Evolutionary conservation across 305 asterid genomes (phyloP).

Genomic region (Solanum hybrid): DNA sequence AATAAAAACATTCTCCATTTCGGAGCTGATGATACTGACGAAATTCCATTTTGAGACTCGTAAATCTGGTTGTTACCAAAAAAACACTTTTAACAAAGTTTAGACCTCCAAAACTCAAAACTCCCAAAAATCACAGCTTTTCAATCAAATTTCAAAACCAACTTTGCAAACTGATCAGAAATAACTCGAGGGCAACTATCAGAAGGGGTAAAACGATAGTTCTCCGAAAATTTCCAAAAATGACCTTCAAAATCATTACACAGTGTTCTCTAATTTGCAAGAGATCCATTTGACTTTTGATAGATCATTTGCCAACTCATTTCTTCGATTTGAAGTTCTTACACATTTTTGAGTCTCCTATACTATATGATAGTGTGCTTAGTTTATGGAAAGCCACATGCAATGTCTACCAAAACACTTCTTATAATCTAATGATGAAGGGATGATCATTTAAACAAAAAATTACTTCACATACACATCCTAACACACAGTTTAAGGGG

Average conservation of each 20-base stretch:
- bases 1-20: background rate
- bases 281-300: background rate
- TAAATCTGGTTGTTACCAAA: background rate
- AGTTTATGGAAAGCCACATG: background rate
- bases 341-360: background rate
- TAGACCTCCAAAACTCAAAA: background rate
- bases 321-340: background rate
- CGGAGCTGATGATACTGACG: background rate
- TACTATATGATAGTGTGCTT: background rate
- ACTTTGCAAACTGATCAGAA: background rate
- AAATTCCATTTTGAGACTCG: background rate
- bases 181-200: background rate
- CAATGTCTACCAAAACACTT: background rate
- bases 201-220: background rate
- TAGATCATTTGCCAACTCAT: background rate
- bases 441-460: background rate
- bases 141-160: background rate
- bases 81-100: background rate
- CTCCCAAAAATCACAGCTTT: background rate
- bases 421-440: background rate
- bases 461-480: background rate
- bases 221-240: background rate
- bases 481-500: background rate
- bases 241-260: background rate
- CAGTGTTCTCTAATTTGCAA: background rate